Evolutionary conservation across 306 rosid genomes (phyloP).

Genomic region (Prinsepia uniflora): DNA sequence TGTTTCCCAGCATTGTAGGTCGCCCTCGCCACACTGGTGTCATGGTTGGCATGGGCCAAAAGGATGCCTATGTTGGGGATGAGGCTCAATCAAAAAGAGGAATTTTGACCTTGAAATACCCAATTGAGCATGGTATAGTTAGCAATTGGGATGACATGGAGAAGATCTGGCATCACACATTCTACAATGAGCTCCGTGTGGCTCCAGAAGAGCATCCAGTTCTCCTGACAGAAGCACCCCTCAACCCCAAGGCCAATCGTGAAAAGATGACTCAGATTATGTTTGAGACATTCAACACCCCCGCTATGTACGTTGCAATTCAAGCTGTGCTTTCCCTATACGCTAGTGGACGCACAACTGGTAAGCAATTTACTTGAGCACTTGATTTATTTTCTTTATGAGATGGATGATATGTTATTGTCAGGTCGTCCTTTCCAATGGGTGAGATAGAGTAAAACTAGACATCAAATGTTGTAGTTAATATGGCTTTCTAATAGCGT

Average conservation of each 20-base stretch:
- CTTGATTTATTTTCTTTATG: not conserved
- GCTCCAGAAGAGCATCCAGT: constrained; percentile 98
- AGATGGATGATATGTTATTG: not conserved
- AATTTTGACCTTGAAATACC: constrained; percentile 84
- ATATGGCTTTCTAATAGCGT: not conserved
- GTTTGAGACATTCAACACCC: constrained; percentile 95
- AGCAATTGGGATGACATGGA: constrained; percentile 99
- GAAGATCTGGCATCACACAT: constrained; percentile 98
- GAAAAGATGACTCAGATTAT: constrained; percentile 96
- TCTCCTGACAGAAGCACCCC: constrained; percentile 97
- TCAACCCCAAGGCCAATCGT: constrained; percentile 93
- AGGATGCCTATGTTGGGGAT: constrained; percentile 96
- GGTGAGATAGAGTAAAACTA: not conserved
- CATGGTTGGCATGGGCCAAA: constrained; percentile 99
- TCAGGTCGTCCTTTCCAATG: not conserved
- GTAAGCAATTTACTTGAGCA: constrained; percentile 35
- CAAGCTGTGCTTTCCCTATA: constrained; percentile 97
- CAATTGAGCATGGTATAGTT: constrained; percentile 93
- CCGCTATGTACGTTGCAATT: constrained; percentile 95
- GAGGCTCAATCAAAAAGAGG: constrained; percentile 97
- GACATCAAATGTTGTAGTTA: not conserved
- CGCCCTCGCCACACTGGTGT: constrained; percentile 97
- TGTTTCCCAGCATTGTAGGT: constrained; percentile 94
- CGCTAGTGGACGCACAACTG: constrained; percentile 98
- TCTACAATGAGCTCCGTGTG: constrained; percentile 89